Evolutionary conservation across 306 rosid genomes (phyloP), one percentile per base, ranked within the genome.

Genomic region (Casuarina glauca): DNA sequence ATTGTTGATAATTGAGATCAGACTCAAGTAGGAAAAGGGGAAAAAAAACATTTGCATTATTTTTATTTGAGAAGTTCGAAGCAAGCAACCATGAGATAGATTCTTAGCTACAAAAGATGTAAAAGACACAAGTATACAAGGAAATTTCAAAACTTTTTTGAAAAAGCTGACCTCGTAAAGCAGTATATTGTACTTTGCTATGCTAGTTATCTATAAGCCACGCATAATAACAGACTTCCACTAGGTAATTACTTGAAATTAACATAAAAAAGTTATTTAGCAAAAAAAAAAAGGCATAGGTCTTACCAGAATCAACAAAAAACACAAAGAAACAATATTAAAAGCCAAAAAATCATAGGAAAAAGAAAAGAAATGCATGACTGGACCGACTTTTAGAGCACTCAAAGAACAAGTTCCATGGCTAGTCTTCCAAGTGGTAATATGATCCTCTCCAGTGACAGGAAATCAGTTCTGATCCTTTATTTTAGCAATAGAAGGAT

Each of bases 1-100:
- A 76, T 63, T 67, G 70, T 42, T 12, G 66, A 16, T 20, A 67
- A 79, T 76, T 84, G 63, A 86, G 84, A 80, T 74, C 11, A 46
- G 49, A 69, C 67, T 78, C 58, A 50, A 19, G 6, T 3, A 50
- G 74, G 80, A 41, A 39, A 57, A 15, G 39, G 51, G 9, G 19
- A 66, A 66, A 41, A 41, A n/a, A 1, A 4, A 41, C 20, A 72
- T 11, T 52, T 74, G 69, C 67, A 58, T 60, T 49, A 19, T 44
- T 61, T 2, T 41, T 26, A 69, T n/a, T 48, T 61, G 38, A 49
- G 11, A 9, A 42, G 57, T 73, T 41, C 13, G n/a, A 6, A 63
- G 67, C 42, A 57, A 68, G 35, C n/a, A 49, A 76, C 53, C 41
- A 8, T 9, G 38, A 9, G 64, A 58, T 54, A 63, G 20, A n/a